phyloP scores from a whole-genome alignment of 2,329 filamentous ascomycete species.

The Tolypocladium amazonense region DNA sequence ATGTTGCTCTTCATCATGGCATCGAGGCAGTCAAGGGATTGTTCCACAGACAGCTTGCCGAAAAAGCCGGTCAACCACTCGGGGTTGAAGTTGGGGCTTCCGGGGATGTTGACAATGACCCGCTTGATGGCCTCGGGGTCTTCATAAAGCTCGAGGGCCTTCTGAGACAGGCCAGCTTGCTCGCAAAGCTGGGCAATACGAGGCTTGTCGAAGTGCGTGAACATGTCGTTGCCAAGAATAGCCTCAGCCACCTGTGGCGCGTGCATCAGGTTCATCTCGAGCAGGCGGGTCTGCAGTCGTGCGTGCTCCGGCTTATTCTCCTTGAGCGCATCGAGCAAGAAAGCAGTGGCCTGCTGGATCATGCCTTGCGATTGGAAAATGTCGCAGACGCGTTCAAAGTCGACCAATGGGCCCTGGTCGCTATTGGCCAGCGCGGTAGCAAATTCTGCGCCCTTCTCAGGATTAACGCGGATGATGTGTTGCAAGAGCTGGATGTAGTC shows the following conservation, averaged over 20 bases:
- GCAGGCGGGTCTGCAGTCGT: slow-evolving; percentile 80
- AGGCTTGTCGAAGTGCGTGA: slow-evolving; percentile 88
- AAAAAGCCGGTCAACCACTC: slow-evolving; percentile 94
- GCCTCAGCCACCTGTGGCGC: slow-evolving; percentile 96
- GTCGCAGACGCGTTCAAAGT: slow-evolving; percentile 89
- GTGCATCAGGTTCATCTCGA: slow-evolving; percentile 97
- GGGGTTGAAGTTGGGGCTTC: slow-evolving; percentile 72
- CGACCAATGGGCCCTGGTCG: slow-evolving; percentile 76
- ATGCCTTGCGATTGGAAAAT: slow-evolving; percentile 97
- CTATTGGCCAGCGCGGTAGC: slow-evolving; percentile 86
- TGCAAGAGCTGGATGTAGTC: slow-evolving; percentile 89
- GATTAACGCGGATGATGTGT: slow-evolving; percentile 83
- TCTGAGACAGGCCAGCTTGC: slow-evolving; percentile 76
- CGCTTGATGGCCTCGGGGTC: slow-evolving; percentile 86
- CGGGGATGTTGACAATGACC: slow-evolving; percentile 71
- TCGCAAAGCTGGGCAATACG: slow-evolving; percentile 88
- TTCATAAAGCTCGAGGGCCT: slow-evolving; percentile 90
- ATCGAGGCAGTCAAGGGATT: slow-evolving; percentile 86
- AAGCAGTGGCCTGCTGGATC: slow-evolving; percentile 97
- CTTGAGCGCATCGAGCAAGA: slow-evolving; percentile 89
- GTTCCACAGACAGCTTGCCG: slow-evolving; percentile 86
- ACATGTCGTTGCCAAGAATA: slow-evolving; percentile 97
- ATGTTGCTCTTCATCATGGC: slow-evolving; percentile 97
- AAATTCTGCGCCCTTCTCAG: slow-evolving; percentile 91
- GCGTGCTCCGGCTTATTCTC: slow-evolving; percentile 92